Evolutionary conservation across 192 early-diverging fungal genomes (phyloP).

Genomic region (Rhizoclosmatium sp.): DNA sequence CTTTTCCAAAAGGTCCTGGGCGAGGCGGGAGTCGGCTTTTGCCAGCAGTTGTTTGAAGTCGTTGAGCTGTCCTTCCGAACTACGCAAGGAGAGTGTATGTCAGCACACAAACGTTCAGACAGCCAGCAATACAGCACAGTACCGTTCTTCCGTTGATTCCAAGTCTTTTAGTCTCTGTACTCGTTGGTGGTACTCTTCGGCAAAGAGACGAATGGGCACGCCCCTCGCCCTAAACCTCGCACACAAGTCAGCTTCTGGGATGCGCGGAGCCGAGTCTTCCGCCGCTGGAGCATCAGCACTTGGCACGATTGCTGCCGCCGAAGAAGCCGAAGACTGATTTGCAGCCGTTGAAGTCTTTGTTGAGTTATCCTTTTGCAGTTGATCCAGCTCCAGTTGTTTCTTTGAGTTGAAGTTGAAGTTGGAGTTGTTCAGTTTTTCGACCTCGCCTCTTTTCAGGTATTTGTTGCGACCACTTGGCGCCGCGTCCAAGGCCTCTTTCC

Average conservation of each 20-base stretch:
- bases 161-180: constrained; percentile 79
- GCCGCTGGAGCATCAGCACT: not conserved
- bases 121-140: not conserved
- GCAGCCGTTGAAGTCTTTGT: constrained; percentile 20
- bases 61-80: constrained; percentile 80
- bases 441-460: constrained; percentile 84
- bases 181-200: constrained; percentile 83
- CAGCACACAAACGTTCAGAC: constrained; percentile 44
- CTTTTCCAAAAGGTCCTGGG: constrained; percentile 64
- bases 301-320: constrained; percentile 2
- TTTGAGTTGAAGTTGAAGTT: constrained; percentile 66
- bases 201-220: constrained; percentile 93
- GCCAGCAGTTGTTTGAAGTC: constrained; percentile 88
- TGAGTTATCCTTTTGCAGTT: constrained; percentile 38
- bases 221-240: constrained; percentile 83
- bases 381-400: not conserved
- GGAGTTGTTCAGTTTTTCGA: constrained; percentile 67
- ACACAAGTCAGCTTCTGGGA: constrained; percentile 78
- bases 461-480: constrained; percentile 63
- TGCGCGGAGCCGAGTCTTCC: constrained; percentile 55
- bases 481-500: constrained; percentile 54
- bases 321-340: not conserved
- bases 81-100: not conserved
- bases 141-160: constrained; percentile 83
- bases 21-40: constrained; percentile 81